Evolutionary conservation across 2,329 filamentous ascomycete species (phyloP), one percentile per base, ranked within the genome.

Genomic region (Trichophyton rubrum): DNA sequence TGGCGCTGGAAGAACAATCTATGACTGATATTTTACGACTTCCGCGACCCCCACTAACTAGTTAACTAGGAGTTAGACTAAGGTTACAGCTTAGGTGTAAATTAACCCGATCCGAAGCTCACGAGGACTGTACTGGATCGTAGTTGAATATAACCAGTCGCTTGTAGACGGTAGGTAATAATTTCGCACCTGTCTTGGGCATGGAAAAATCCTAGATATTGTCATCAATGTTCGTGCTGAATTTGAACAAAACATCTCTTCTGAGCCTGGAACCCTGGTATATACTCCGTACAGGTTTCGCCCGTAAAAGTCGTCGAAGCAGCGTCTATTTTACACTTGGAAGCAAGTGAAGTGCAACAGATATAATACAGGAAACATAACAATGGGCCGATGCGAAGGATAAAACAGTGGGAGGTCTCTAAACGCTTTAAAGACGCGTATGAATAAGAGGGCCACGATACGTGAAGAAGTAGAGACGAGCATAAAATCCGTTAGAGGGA

Each of bases 321-420:
- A 55, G 51, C 17, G 51, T 55, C 51, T 55, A 55, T 55, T 35
- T 55, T 33, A 55, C 51, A 55, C 51, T 55, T 55, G n/a, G n/a
- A 35, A 35, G 51, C 51, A 55, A 55, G 51, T 35, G 30, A 27
- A 15, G 30, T 55, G n/a, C 51, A 55, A 55, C n/a, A 55, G 33
- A 55, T 55, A 55, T 55, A n/a, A 55, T 55, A 55, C 51, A 55
- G n/a, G 51, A 55, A 22, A 35, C 27, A 55, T 55, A 35, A 55
- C 27, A 55, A 35, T 35, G 30, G 51, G 30, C 30, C 27, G 11
- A 11, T 24, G 45, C 27, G 30, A 55, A 55, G 15, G 17, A 55
- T 33, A 55, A 35, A 38, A 20, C 15, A 13, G 15, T 35, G 33
- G 3, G 27, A 55, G 30, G 33, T 35, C n/a, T 35, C 51, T 30